Evolutionary conservation across 225 moss, liverwort and hornwort species (phyloP).

Genomic region (Asterella californica): DNA sequence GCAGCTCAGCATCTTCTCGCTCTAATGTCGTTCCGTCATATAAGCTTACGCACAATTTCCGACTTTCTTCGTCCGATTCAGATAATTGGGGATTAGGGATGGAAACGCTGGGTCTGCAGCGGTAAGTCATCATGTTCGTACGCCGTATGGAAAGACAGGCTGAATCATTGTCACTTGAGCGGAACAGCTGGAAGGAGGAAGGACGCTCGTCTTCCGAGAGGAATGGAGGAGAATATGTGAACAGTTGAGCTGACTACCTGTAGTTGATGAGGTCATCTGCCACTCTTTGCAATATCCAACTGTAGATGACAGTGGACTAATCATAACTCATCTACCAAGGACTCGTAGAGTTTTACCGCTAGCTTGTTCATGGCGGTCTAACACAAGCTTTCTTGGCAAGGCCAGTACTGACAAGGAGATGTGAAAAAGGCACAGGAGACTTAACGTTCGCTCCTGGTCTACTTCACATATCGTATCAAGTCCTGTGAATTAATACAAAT

Average conservation of each 20-base stretch:
- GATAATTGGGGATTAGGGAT: background rate
- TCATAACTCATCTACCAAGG: background rate
- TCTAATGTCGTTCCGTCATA: background rate
- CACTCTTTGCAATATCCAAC: background rate
- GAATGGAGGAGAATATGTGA: conserved; percentile 5
- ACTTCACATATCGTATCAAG: no score
- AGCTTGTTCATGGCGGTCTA: background rate
- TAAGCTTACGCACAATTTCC: background rate
- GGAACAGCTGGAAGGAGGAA: conserved; percentile 1
- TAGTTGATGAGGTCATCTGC: conserved; percentile 5
- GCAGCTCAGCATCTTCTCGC: background rate
- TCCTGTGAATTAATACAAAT: no score
- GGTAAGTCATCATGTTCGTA: background rate
- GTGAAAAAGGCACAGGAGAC: background rate
- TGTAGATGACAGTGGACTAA: background rate
- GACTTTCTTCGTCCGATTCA: background rate
- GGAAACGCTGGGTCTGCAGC: background rate
- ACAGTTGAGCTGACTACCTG: conserved; percentile 1
- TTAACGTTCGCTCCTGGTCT: no score
- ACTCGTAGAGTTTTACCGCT: background rate
- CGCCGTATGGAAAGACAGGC: background rate
- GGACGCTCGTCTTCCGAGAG: background rate
- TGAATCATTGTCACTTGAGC: conserved; percentile 7
- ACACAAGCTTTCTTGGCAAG: background rate
- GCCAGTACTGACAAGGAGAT: background rate